Evolutionary conservation across 805 yeast species (phyloP), one percentile per base, ranked within the genome.

Genomic region (Saturnispora serradocipensis): DNA sequence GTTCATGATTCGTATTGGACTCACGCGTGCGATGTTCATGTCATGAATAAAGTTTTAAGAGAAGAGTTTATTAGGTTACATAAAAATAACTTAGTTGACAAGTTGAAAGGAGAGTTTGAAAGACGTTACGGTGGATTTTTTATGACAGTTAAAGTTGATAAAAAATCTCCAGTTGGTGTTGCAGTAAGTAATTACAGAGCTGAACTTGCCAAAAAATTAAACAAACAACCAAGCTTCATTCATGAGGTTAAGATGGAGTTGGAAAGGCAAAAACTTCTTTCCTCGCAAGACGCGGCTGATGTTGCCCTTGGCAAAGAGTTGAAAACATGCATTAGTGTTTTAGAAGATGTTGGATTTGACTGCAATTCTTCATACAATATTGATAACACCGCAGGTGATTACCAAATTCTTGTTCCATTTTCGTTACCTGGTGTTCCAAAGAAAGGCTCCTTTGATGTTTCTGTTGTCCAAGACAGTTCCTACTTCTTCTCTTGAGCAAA

Each of bases 1-100:
- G 99, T 91, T 24, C 99, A 91, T 67, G 99, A 91, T 66, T 91
- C 98, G 0, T 91, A 87, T 66, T 91, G 99, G 99, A 89, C 98
- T 0, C 98, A 93, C 65, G 97, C 99, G 1, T 71, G 80, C 47
- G 91, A 87, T 64, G 81, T 91, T 42, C 83, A 82, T 54, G 63
- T 62, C 3, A 83, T 91, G 93, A 88, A 82, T 66, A 61, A 59
- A 13, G 70, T 77, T 44, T 71, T 93, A 56, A 77, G 99, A 62
- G 82, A 85, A 36, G 82, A 86, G 53, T 91, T 91, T 65, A 84
- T 93, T 55, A 70, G 76, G 49, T 72, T 91, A 51, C 97, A 91
- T 65, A 77, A 77, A 54, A 82, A 77, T 32, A 84, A 89, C 65
- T 72, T 90, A 58, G 77, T 91, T 60, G 78, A 75, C 32, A 78